These are phyloP conservation scores for Gremmenia infestans DNA, from an alignment of 2,329 filamentous ascomycete species.

Conservation along the genomic window DNA sequence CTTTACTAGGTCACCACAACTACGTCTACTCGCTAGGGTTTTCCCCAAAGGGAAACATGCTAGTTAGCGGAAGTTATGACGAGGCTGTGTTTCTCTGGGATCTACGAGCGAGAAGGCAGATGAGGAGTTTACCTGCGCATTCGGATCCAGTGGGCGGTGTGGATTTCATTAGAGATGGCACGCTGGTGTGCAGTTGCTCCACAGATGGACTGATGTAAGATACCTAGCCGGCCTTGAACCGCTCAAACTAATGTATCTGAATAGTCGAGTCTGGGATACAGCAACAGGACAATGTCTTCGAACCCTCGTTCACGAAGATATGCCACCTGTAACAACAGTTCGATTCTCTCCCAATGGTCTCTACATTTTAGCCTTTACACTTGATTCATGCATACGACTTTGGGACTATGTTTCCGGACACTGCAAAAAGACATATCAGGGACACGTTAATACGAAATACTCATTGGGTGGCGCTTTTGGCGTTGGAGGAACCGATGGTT, in stretches of 20 bases:
- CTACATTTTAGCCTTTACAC: slow-evolving; percentile 84
- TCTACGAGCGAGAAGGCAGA: slow-evolving; percentile 77
- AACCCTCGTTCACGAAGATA: slow-evolving; percentile 94
- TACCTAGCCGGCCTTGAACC: neutral
- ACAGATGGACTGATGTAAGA: slow-evolving; percentile 80
- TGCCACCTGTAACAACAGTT: slow-evolving; percentile 82
- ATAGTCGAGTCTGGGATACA: slow-evolving; percentile 87
- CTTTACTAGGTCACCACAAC: slow-evolving; percentile 84
- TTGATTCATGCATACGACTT: slow-evolving; percentile 83
- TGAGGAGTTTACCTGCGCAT: slow-evolving; percentile 89
- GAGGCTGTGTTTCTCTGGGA: slow-evolving; percentile 98
- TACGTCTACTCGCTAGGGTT: slow-evolving; percentile 94
- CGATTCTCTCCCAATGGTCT: slow-evolving; percentile 92
- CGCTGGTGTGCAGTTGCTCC: slow-evolving; percentile 84
- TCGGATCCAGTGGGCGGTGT: slow-evolving; percentile 92
- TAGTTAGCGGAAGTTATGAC: slow-evolving; percentile 92
- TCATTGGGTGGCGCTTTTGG: slow-evolving; percentile 85
- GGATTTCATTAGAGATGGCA: slow-evolving; percentile 89
- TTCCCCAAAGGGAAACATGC: slow-evolving; percentile 95
- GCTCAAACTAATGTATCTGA: slow-evolving; percentile 4
- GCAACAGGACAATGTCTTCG: slow-evolving; percentile 90
- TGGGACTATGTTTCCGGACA: slow-evolving; percentile 93
- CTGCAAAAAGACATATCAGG: slow-evolving; percentile 96
- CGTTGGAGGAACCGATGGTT: slow-evolving; percentile 50
- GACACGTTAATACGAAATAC: slow-evolving; percentile 78